Base-by-base conservation (phyloP, 352 stramenopile species). In the Globisporangium spiculum region DNA sequence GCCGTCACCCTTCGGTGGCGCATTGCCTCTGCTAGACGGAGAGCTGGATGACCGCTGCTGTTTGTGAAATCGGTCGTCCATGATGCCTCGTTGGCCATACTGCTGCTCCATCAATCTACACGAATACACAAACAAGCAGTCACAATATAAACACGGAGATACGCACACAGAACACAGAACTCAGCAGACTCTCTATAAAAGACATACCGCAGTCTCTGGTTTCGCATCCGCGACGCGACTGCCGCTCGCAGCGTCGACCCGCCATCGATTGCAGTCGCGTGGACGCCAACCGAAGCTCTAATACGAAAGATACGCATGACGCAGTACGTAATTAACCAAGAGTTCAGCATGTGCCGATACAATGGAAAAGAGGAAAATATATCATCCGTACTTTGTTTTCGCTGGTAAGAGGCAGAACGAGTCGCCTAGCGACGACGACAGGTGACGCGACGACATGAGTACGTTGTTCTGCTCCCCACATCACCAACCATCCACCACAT, bases 61-160 rank as follows among this genome's bases (percentile, higher is more conserved):
- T 1, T 73, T 74, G 48, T 61, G 68, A 26, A 75, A 54, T 7
- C 75, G 61, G 12, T 75, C 67, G 50, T 90, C 76, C 1, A 84
- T 57, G 20, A 77, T 69, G 18, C 66, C 73, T 52, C 83, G 71
- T 30, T 69, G 75, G 4, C 83, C 83, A 36, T 89, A 82, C 54
- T 95, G 88, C 54, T 93, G 87, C 55, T 95, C 85, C 84, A 95
- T 93, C 27, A 95, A 70, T 18, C 87, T 95, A 36, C 38, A 53
- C 1, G 0, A 34, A 52, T 8, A 0, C 41, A 50, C 24, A 55
- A 18, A 67, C 10, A 55, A 18, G 60, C 10, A 59, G 27, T 26
- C n/a, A 8, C 22, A 8, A 36, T 36, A 26, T 38, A 24, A 24
- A 24, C 9, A 36, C 18, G 16, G 10, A 9, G 34, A 41, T 41